Percentiles rank a stretch among this genome's conserved stretches.
Evolutionary conservation across 345 rosid genomes (phyloP).

Genomic region (Euphorbia pulcherrima): DNA sequence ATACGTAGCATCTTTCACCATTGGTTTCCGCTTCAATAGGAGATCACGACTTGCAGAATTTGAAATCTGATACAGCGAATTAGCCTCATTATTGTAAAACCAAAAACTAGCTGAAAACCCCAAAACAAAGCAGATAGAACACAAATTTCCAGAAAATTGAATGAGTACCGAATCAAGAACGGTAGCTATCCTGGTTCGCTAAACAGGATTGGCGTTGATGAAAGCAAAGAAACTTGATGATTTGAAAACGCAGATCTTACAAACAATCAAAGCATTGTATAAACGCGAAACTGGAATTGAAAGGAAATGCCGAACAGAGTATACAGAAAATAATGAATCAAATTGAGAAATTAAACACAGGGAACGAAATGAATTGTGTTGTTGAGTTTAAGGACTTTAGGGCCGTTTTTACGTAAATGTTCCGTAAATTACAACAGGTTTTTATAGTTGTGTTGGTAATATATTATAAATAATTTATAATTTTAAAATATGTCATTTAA

Average conservation of each 20-base stretch:
- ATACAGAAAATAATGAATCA: neutral
- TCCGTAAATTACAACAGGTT: too few relatives aligned
- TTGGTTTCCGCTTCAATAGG: constrained; percentile 11
- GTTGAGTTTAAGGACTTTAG: too few relatives aligned
- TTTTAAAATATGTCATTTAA: too few relatives aligned
- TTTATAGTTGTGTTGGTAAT: too few relatives aligned
- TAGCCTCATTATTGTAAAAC: constrained; percentile 1
- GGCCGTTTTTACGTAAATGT: too few relatives aligned
- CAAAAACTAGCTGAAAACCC: neutral
- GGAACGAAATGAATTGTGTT: neutral
- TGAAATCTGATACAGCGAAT: constrained; percentile 7
- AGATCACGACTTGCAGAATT: neutral
- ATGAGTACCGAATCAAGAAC: neutral
- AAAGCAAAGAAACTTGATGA: constrained; percentile 3
- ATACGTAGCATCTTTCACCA: constrained; percentile 70
- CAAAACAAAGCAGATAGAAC: neutral
- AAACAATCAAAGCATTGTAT: neutral
- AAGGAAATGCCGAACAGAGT: neutral
- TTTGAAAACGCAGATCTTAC: constrained; percentile 6
- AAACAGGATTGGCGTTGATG: neutral
- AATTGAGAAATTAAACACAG: neutral
- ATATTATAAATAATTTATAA: too few relatives aligned
- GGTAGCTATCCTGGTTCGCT: neutral
- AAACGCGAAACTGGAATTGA: neutral
- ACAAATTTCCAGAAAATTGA: constrained; percentile 7